These are phyloP conservation scores for Calvatia gigantea DNA, from an alignment of 768 basidiomycete genomes.

Conservation along the genomic window DNA sequence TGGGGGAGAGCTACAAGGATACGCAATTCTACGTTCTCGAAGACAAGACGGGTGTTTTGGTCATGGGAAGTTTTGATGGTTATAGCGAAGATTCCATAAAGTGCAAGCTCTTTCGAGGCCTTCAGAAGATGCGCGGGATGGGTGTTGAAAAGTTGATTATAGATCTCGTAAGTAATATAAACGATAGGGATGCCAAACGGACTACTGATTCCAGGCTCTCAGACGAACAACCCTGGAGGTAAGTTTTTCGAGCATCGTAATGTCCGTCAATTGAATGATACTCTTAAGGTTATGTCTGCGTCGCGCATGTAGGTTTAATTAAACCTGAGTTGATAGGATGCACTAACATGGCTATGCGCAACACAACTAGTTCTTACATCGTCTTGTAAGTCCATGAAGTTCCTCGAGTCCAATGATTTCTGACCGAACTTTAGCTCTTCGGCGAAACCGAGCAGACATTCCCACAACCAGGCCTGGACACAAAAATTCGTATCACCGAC, in stretches of 20 bases:
- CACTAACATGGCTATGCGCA: conserved; percentile 5
- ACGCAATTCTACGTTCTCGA: conserved; percentile 54
- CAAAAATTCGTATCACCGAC: conserved; percentile 42
- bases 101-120: conserved; percentile 41
- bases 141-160: conserved; percentile 55
- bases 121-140: conserved; percentile 39
- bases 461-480: conserved; percentile 54
- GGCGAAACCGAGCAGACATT: conserved; percentile 49
- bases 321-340: background rate
- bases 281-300: conserved; percentile 47
- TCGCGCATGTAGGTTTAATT: conserved; percentile 45
- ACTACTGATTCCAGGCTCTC: background rate
- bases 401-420: background rate
- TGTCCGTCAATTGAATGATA: background rate
- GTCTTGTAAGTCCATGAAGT: conserved; percentile 29
- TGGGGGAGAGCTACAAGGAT: conserved; percentile 44
- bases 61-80: conserved; percentile 48
- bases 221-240: conserved; percentile 47
- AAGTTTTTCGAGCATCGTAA: background rate
- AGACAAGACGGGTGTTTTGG: conserved; percentile 49
- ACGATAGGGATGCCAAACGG: no score
- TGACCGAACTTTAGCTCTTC: conserved; percentile 33
- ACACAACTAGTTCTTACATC: conserved; percentile 38
- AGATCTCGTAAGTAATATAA: conserved; percentile 48
- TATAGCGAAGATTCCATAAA: conserved; percentile 26